phyloP scores from a whole-genome alignment of 2,329 filamentous ascomycete species.

The Colletotrichum sansevieriae region DNA sequence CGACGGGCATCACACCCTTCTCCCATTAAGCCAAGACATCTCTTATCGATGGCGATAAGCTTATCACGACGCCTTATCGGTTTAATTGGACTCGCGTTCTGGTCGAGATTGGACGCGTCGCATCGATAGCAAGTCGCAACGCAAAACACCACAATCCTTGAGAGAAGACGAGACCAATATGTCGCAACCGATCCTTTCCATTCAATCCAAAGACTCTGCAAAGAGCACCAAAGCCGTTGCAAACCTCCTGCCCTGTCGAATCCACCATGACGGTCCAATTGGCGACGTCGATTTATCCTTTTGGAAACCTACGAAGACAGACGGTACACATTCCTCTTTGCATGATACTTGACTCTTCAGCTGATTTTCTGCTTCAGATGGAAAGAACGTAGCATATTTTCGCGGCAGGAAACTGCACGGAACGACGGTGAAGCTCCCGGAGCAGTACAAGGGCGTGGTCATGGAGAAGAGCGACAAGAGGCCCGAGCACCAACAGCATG shows the following conservation, averaged over 20 bases:
- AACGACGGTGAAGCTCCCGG: constrained; percentile 74
- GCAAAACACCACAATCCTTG: background rate
- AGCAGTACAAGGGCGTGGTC: constrained; percentile 77
- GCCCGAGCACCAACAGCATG: constrained; percentile 48
- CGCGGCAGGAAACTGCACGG: constrained; percentile 85
- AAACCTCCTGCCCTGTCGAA: constrained; percentile 83
- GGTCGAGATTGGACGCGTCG: constrained; percentile 20
- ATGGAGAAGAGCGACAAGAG: constrained; percentile 58
- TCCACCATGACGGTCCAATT: constrained; percentile 83
- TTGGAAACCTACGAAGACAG: constrained; percentile 73
- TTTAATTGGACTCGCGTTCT: constrained; percentile 13
- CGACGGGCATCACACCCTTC: constrained; percentile 3
- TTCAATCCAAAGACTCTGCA: constrained; percentile 48
- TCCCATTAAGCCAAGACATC: constrained; percentile 17
- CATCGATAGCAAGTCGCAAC: background rate
- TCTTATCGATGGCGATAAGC: constrained; percentile 30
- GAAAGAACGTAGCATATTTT: constrained; percentile 73
- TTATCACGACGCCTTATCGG: constrained; percentile 34
- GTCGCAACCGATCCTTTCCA: constrained; percentile 58
- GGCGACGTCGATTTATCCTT: constrained; percentile 70
- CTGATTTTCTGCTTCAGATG: constrained; percentile 55
- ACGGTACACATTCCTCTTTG: constrained; percentile 53
- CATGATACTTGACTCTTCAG: background rate
- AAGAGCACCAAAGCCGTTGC: constrained; percentile 61
- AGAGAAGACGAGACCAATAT: constrained; percentile 46